These are phyloP conservation scores for Colletotrichum viniferum DNA, from an alignment of 2,329 filamentous ascomycete genomes.

Conservation along the genomic window DNA sequence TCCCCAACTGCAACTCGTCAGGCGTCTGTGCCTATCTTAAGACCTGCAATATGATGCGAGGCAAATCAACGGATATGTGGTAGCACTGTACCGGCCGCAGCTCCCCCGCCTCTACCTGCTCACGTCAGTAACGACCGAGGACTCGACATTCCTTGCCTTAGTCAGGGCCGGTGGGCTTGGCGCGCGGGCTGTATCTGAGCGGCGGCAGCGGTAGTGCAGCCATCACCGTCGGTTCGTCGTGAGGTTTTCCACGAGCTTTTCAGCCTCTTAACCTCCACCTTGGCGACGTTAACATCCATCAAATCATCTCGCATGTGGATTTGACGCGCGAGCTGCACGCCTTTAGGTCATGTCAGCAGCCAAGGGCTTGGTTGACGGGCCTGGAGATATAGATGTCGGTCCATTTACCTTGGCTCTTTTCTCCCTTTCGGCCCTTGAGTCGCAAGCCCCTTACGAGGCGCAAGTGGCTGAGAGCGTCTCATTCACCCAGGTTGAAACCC, in stretches of 20 bases:
- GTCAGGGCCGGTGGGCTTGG: not conserved
- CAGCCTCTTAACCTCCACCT: not conserved
- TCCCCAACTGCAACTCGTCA: not conserved
- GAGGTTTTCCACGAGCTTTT: not conserved
- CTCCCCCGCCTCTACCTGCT: not conserved
- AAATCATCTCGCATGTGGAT: not conserved
- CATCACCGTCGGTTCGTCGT: not conserved
- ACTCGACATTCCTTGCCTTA: not conserved
- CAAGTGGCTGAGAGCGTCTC: not conserved
- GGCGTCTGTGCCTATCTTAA: constrained; percentile 1
- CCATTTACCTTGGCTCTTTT: not conserved
- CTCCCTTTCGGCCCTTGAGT: not conserved
- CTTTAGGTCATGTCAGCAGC: not conserved
- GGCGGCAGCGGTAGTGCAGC: not conserved
- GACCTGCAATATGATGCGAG: constrained; percentile 1
- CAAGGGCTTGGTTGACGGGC: not conserved
- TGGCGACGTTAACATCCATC: not conserved
- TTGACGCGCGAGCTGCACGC: not conserved
- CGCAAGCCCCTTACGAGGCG: not conserved
- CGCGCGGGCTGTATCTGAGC: not conserved
- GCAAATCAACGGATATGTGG: not conserved
- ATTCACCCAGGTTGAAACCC: not conserved
- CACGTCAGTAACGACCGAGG: not conserved
- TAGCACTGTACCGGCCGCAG: not conserved
- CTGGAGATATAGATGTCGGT: not conserved